Conservation (phyloP, 805 yeast genomes). For the Candida glaebosa region DNA sequence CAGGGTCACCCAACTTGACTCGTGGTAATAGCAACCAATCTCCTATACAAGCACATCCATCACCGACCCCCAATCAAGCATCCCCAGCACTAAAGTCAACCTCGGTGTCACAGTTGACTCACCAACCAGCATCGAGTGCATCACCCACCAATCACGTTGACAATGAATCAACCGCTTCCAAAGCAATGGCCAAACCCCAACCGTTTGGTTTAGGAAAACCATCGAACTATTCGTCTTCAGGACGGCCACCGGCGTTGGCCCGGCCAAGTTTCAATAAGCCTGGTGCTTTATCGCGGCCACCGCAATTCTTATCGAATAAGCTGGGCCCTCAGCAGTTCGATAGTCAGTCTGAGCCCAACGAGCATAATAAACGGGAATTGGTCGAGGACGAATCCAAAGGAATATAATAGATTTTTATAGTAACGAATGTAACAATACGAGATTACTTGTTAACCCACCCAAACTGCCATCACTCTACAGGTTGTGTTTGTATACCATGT, state of each 20-base stretch:
- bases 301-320: constrained; percentile 35
- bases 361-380: constrained; percentile 9
- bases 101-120: no score
- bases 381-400: constrained; percentile 6
- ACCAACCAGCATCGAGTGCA: no score
- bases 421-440: no score
- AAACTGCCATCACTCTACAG: neutral
- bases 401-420: neutral
- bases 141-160: neutral
- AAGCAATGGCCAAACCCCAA: constrained; percentile 19
- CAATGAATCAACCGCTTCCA: neutral
- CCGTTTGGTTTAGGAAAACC: constrained; percentile 24
- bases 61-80: neutral
- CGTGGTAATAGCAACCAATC: neutral
- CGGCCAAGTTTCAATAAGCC: constrained; percentile 30
- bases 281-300: constrained; percentile 31
- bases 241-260: constrained; percentile 23
- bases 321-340: constrained; percentile 12
- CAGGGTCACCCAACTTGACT: neutral
- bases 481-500: neutral
- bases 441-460: no score
- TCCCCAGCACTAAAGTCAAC: constrained; percentile 1
- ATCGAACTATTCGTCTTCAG: constrained; percentile 21
- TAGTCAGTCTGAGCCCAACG: constrained; percentile 1
- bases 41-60: no score